Base-by-base conservation (phyloP, 179 eudicot species). In the Spergularia azorica region DNA sequence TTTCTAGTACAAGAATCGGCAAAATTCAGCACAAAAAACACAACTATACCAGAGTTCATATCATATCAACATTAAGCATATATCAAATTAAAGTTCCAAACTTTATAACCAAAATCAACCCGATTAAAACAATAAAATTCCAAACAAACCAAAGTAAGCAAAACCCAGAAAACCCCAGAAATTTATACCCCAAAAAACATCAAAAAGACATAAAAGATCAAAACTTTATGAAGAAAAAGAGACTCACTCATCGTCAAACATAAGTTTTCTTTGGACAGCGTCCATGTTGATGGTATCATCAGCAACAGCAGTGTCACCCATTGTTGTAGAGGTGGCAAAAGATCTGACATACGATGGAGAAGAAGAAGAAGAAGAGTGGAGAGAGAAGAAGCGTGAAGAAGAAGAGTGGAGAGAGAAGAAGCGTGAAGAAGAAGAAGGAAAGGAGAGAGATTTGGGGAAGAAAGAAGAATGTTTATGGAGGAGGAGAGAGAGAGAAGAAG, bases 211-310 rank as follows among this genome's bases (percentile, higher is more conserved):
- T 1, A 51, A 73, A 64, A 77, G 50, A 56, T 54, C 11, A 7
- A 51, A 66, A 48, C 36, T n/a, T 48, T 73, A 73, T 3, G 32
- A 15, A 21, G 5, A 63, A 66, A 15, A 56, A 0, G 11, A 4
- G 1, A 81, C 97, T 81, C 41, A 95, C 98, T 95, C 95, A 83
- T 95, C 98, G 2, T 95, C 97, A 63, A 93, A 95, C 98, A 95
- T 93, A 85, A 95, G 98, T 39, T 89, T 89, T 9, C 97, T 63
- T 84, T 95, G 98, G 13, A 93, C 92, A 66, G 92, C 97, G 71
- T 93, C 97, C 98, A 95, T 92, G 73, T 26, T 26, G 32, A 26
- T 26, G 32, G 85, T 77, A 21, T 92, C 76, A 77, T 90, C 98
- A 60, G 80, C 74, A 39, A 77, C 80, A 16, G 75, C 15, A 7